phyloP scores from a whole-genome alignment of 129 eudicot species.

The Tagetes erecta region DNA sequence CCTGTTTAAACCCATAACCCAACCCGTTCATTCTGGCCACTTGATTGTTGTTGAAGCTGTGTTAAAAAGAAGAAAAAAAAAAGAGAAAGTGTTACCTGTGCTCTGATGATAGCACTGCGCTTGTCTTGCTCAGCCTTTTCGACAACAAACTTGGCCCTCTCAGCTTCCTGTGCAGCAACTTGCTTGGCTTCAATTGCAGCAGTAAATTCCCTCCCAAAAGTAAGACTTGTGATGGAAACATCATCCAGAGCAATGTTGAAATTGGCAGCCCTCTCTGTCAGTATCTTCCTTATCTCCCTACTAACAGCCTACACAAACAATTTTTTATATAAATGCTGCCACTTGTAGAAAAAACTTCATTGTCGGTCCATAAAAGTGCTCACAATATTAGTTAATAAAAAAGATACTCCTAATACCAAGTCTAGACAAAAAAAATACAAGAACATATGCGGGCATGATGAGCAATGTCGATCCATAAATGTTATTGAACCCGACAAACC shows the following conservation, averaged over 20 bases:
- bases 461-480: not conserved
- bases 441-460: not conserved
- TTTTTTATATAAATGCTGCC: not conserved
- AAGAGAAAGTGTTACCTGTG: constrained; percentile 36
- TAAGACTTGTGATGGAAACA: constrained; percentile 53
- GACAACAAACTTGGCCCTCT: constrained; percentile 64
- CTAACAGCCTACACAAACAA: constrained; percentile 46
- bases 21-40: not conserved
- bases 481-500: too few species aligned
- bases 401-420: not conserved
- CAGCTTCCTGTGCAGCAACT: constrained; percentile 69
- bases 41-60: not conserved
- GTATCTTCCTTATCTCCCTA: constrained; percentile 53
- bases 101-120: constrained; percentile 58
- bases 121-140: constrained; percentile 67
- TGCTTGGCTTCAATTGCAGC: constrained; percentile 69
- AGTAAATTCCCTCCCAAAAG: constrained; percentile 58
- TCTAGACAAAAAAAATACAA: not conserved
- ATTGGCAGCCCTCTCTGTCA: constrained; percentile 50
- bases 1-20: not conserved
- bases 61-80: too few species aligned
- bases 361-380: not conserved
- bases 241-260: constrained; percentile 60
- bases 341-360: not conserved
- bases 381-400: not conserved